Percentiles rank a stretch among this genome's conserved stretches.
Conservation (phyloP, 352 stramenopile genomes). For the Phytophthora citrophthora region DNA sequence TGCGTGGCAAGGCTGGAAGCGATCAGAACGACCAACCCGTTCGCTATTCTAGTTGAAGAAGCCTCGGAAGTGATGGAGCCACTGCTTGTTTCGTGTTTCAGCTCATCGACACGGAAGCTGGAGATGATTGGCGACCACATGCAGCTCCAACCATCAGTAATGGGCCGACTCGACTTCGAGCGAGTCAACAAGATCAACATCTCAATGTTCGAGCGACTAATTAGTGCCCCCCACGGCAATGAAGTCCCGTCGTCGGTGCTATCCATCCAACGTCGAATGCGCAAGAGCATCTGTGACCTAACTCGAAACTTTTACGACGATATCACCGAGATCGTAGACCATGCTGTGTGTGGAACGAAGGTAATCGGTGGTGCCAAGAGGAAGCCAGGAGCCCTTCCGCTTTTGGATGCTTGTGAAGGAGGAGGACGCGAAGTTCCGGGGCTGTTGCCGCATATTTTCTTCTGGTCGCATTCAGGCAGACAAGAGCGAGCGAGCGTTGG, state of each 20-base stretch:
- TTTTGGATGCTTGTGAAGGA: constrained; percentile 44
- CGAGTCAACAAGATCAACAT: constrained; percentile 88
- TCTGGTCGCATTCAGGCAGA: constrained; percentile 79
- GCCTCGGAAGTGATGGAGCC: constrained; percentile 89
- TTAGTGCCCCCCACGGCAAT: constrained; percentile 66
- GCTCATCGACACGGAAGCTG: constrained; percentile 83
- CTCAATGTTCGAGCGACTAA: constrained; percentile 91
- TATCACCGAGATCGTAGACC: constrained; percentile 86
- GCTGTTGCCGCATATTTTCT: constrained; percentile 79
- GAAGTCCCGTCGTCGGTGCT: constrained; percentile 79
- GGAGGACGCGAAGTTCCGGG: constrained; percentile 80
- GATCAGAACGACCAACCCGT: constrained; percentile 84
- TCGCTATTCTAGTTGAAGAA: constrained; percentile 89
- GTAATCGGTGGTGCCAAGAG: constrained; percentile 37
- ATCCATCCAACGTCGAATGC: constrained; percentile 90
- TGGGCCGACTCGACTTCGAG: constrained; percentile 88
- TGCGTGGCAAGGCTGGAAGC: constrained; percentile 85
- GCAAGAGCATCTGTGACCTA: constrained; percentile 87
- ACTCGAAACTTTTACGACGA: constrained; percentile 84
- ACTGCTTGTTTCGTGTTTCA: constrained; percentile 85
- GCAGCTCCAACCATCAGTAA: constrained; percentile 85
- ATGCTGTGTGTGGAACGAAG: constrained; percentile 66
- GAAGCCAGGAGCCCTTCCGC: background rate
- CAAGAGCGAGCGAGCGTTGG: constrained; percentile 73
- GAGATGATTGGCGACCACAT: constrained; percentile 92